Percentiles rank a stretch among this genome's conserved stretches.
Evolutionary conservation across 495 filamentous ascomycete genomes (phyloP).

Genomic region (Penicillium angulare): DNA sequence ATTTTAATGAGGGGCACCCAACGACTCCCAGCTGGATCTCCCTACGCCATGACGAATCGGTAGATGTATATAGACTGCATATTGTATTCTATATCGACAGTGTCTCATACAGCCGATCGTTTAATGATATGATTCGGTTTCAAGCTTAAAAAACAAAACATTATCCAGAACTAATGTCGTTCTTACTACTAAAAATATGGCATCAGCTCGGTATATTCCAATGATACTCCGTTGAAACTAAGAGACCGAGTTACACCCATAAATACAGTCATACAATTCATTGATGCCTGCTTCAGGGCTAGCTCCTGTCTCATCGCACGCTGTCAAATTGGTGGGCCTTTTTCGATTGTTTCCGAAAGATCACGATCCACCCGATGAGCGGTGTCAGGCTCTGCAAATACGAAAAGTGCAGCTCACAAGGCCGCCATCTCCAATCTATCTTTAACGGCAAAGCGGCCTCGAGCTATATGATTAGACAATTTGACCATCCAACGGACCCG

Average conservation of each 20-base stretch:
- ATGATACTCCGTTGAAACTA: no score
- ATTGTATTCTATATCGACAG: neutral
- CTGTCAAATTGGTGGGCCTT: conserved; percentile 15
- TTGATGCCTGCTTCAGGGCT: neutral
- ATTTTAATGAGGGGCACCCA: conserved; percentile 6
- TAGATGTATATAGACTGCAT: neutral
- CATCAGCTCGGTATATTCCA: no score
- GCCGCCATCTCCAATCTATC: conserved; percentile 2
- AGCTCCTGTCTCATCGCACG: neutral
- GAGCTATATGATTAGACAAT: neutral
- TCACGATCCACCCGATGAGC: conserved; percentile 18
- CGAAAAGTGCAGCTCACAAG: neutral
- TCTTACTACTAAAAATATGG: no score
- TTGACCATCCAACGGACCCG: neutral
- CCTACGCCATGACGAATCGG: conserved; percentile 1
- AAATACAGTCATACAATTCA: neutral
- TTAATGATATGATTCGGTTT: no score
- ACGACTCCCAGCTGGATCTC: neutral
- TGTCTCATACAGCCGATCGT: no score
- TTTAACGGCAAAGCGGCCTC: neutral
- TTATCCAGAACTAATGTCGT: no score
- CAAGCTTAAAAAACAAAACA: no score
- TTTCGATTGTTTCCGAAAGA: conserved; percentile 13
- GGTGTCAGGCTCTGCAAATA: conserved; percentile 10
- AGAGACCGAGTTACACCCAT: no score